Evolutionary conservation across 768 basidiomycete genomes (phyloP), one percentile per base, ranked within the genome.

Genomic region (Russula abietina): DNA sequence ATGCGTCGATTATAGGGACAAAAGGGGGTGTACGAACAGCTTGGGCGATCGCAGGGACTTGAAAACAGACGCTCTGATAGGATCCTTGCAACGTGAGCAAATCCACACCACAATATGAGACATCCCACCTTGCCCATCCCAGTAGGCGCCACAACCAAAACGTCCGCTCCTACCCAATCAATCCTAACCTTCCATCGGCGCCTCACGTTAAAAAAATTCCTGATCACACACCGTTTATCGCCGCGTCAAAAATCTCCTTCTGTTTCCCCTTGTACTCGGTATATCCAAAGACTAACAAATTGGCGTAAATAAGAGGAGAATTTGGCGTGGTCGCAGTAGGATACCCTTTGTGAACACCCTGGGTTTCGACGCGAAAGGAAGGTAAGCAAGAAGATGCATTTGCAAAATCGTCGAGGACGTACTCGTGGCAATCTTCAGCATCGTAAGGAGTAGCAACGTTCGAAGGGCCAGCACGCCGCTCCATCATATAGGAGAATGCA

Each of bases 71-170:
- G 68, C 89, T 91, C 89, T 91, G 55, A 3, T 9, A 2, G 16
- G 28, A n/a, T 39, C 16, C n/a, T 6, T 38, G 17, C n/a, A 26
- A 41, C 28, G 11, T 46, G 19, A 28, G 26, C 7, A 28, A 28
- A 36, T 51, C 4, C 24, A 1, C 41, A 28, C 9, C 9, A 9
- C 6, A 48, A 16, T 10, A 17, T 26, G 2, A 7, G 6, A 50
- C 6, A 70, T 5, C 69, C 43, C 33, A 87, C 91, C 81, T 93
- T 93, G 38, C 91, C 92, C 88, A 93, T 90, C 4, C 91, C 90
- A 11, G 92, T 93, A 0, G 91, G 90, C 19, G 91, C 91, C 3
- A 92, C 79, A 11, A 91, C 88, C 54, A 92, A 80, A 16, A 92
- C 83, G 72, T 92, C 90, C 10, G 73, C 74, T 4, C 87, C 89